These are phyloP conservation scores for Aspergillus indologenus DNA, from an alignment of 495 filamentous ascomycete species.

Conservation along the genomic window DNA sequence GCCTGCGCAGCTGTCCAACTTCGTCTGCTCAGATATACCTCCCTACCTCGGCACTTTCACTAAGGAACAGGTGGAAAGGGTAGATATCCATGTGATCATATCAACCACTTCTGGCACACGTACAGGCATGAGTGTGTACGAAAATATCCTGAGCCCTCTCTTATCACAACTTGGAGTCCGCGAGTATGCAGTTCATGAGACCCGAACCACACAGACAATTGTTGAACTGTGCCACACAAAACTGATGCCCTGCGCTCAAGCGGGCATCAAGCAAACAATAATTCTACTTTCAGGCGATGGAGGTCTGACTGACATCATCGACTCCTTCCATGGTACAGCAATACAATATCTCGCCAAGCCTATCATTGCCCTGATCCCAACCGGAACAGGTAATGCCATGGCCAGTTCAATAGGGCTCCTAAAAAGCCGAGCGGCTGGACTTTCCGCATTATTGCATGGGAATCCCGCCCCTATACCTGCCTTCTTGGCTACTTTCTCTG, in stretches of 20 bases:
- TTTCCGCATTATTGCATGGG: slow-evolving; percentile 46
- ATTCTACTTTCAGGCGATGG: slow-evolving; percentile 85
- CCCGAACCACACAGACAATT: slow-evolving; percentile 57
- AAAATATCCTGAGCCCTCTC: slow-evolving; percentile 55
- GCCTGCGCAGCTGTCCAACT: slow-evolving; percentile 20
- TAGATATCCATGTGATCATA: slow-evolving; percentile 61
- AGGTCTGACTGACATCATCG: slow-evolving; percentile 73
- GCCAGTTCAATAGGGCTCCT: slow-evolving; percentile 60
- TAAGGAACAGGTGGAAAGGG: not conserved
- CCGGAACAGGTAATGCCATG: slow-evolving; percentile 89
- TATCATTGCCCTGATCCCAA: slow-evolving; percentile 62
- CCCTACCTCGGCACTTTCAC: slow-evolving; percentile 18
- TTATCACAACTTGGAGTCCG: slow-evolving; percentile 44
- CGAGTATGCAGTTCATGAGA: slow-evolving; percentile 51
- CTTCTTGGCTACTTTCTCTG: slow-evolving; percentile 65
- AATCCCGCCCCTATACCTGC: slow-evolving; percentile 44
- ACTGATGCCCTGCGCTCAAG: slow-evolving; percentile 47
- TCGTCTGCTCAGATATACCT: slow-evolving; percentile 23
- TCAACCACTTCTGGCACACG: slow-evolving; percentile 72
- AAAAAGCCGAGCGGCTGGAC: slow-evolving; percentile 22
- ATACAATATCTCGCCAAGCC: slow-evolving; percentile 34
- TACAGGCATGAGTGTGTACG: slow-evolving; percentile 54
- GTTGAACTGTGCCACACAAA: slow-evolving; percentile 52
- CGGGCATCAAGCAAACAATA: slow-evolving; percentile 53
- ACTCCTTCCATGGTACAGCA: slow-evolving; percentile 48